Evolutionary conservation across 1,139 yeast species (phyloP).

Genomic region (Arxiozyma bovina): DNA sequence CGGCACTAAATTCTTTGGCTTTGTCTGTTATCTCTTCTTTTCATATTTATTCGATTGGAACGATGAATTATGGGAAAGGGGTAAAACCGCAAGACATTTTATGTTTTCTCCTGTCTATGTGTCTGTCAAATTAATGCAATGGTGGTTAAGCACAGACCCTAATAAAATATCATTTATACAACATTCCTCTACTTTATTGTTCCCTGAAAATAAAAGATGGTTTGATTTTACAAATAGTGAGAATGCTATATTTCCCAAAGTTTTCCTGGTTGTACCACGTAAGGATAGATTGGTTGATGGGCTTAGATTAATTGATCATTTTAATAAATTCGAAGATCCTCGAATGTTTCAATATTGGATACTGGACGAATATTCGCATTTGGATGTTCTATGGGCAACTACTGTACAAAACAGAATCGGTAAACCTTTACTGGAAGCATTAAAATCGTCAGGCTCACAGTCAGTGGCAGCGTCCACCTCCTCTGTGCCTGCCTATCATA

Average conservation of each 20-base stretch:
- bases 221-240: constrained; percentile 10
- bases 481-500: too few relatives aligned
- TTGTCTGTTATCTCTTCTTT: constrained; percentile 67
- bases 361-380: constrained; percentile 63
- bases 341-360: constrained; percentile 37
- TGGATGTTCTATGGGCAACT: constrained; percentile 84
- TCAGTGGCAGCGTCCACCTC: too few relatives aligned
- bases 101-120: constrained; percentile 81
- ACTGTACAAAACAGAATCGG: constrained; percentile 54
- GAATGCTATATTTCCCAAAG: constrained; percentile 21
- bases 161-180: constrained; percentile 22
- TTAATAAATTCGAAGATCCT: constrained; percentile 42
- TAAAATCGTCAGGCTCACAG: too few relatives aligned
- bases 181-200: constrained; percentile 16
- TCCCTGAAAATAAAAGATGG: constrained; percentile 30
- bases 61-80: constrained; percentile 65
- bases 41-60: constrained; percentile 81
- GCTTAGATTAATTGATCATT: constrained; percentile 37
- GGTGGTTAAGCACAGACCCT: constrained; percentile 58
- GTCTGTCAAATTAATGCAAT: constrained; percentile 70
- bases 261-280: constrained; percentile 46
- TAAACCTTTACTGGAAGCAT: constrained; percentile 14
- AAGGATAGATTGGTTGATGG: constrained; percentile 55
- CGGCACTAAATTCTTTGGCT: constrained; percentile 46
- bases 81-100: constrained; percentile 62